phyloP scores from a whole-genome alignment of 345 rosid species.

The Noccaea caerulescens region DNA sequence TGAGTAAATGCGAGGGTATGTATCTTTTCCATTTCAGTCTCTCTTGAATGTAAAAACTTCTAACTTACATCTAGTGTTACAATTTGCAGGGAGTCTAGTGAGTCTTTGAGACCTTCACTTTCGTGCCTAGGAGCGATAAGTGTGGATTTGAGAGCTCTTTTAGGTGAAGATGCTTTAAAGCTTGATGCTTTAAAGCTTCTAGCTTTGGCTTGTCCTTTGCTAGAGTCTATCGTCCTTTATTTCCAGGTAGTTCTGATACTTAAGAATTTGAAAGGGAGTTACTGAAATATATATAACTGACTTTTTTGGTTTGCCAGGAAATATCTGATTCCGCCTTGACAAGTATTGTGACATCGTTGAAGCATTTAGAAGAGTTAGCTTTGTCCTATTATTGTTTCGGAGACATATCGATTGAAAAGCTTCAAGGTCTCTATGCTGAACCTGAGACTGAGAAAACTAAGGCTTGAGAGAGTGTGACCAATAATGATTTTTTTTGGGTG shows the following conservation, averaged over 20 bases:
- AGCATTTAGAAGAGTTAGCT: constrained; percentile 55
- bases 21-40: constrained; percentile 24
- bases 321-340: constrained; percentile 60
- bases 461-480: constrained; percentile 78
- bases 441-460: constrained; percentile 51
- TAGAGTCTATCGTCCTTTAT: constrained; percentile 60
- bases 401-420: constrained; percentile 63
- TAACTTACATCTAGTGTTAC: constrained; percentile 2
- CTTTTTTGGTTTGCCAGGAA: constrained; percentile 48
- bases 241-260: constrained; percentile 68
- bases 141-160: constrained; percentile 75
- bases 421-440: constrained; percentile 53
- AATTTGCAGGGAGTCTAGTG: constrained; percentile 63
- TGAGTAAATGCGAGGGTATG: constrained; percentile 74
- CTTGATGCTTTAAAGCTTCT: constrained; percentile 53
- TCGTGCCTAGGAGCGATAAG: constrained; percentile 51
- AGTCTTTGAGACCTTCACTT: constrained; percentile 63
- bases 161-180: constrained; percentile 59
- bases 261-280: not conserved
- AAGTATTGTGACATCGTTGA: constrained; percentile 51
- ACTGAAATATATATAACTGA: no score
- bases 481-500: constrained; percentile 50
- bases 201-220: constrained; percentile 61
- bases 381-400: constrained; percentile 70
- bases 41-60: constrained; percentile 10